Percentiles rank a stretch among this genome's conserved stretches.
These are phyloP conservation scores for Prosopis cineraria DNA, from an alignment of 306 rosid genomes.

Conservation along the genomic window DNA sequence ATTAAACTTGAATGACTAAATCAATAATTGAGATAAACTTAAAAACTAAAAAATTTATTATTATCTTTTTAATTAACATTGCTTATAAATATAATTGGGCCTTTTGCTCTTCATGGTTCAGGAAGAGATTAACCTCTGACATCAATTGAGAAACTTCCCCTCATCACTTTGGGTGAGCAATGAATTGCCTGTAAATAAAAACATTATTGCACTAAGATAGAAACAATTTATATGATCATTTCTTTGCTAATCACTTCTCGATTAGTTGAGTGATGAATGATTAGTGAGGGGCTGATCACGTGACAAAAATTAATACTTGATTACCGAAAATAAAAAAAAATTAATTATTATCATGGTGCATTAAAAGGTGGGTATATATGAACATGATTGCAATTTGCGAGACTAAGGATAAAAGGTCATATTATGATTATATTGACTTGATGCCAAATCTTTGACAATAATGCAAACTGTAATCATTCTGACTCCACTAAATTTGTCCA, in stretches of 20 bases:
- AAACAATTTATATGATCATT: not conserved
- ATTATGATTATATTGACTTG: constrained; percentile 26
- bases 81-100: no score
- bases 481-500: not conserved
- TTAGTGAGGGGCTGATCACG: not conserved
- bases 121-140: no score
- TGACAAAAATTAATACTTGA: not conserved
- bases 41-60: no score
- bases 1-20: no score
- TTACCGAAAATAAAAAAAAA: not conserved
- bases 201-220: not conserved
- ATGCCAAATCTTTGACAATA: constrained; percentile 35
- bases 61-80: no score
- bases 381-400: not conserved
- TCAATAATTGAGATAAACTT: no score
- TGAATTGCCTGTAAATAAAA: not conserved
- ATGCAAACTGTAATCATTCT: constrained; percentile 23
- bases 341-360: not conserved
- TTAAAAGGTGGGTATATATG: not conserved
- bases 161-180: not conserved
- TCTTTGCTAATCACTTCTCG: not conserved
- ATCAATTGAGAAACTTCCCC: no score
- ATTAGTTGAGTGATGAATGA: not conserved
- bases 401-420: not conserved
- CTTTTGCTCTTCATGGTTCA: no score